Evolutionary conservation across 2,329 filamentous ascomycete genomes (phyloP), one percentile per base, ranked within the genome.

Genomic region (Apiospora saccharicola): DNA sequence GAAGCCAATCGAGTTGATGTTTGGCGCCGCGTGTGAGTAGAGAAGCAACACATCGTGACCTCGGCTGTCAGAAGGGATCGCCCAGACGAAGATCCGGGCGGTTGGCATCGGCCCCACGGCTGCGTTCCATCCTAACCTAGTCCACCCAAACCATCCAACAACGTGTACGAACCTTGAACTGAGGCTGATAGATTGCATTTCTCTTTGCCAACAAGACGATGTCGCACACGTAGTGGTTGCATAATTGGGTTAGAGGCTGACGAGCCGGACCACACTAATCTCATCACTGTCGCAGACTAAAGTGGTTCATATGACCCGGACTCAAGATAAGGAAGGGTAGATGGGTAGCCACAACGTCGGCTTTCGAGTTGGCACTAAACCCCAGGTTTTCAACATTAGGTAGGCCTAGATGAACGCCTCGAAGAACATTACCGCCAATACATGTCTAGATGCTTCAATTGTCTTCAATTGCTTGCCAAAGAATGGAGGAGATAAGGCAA

Each of bases 51-150:
- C n/a, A 46, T 46, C 67, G 67, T 46, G 67, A 68, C 67, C 67
- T 68, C 43, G 67, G 67, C 67, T 49, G 30, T 68, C 46, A 68
- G 22, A 37, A 10, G 53, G 57, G 41, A 41, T 34, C 41, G 57
- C 57, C 57, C 57, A 51, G 57, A 64, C 57, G 30, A 64, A 30
- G 57, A 64, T 64, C 30, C 34, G 30, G 57, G 57, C 34, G 57
- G 57, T 64, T 64, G 57, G 57, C 57, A 41, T 64, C 57, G 57
- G 57, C 57, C 57, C 57, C 57, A 64, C 57, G 57, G 57, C 34
- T 41, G 34, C 57, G 34, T 41, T n/a, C 34, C 34, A 64, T 41
- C 57, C 57, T 24, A 41, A 64, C 57, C 57, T 64, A 64, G 34
- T 24, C 57, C 34, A n/a, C 41, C 57, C 14, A 64, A 64, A 37